Base-by-base conservation (phyloP, 73 alveolate species). In the Paramecium bursaria region DNA sequence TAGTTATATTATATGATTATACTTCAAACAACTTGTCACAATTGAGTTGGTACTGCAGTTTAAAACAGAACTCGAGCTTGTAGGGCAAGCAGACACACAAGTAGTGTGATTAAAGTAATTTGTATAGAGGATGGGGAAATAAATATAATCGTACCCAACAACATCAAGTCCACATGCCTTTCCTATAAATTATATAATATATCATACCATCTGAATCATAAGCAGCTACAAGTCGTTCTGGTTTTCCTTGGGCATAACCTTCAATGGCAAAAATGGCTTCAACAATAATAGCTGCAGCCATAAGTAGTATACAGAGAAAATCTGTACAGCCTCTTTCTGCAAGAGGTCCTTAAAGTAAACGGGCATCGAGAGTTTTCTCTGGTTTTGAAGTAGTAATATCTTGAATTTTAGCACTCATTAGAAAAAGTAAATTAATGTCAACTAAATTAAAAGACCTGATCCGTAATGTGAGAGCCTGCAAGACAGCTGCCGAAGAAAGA, bases 401-500 rank as follows among this genome's bases (percentile, higher is more conserved):
- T 7, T 11, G 6, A n/a, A n/a, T n/a, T n/a, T n/a, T n/a, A n/a
- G n/a, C n/a, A n/a, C n/a, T n/a, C n/a, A n/a, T n/a, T n/a, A 53
- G 30, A n/a, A 53, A 27, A 47, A 53, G 74, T 21, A 76, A 82
- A 52, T 82, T 76, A 54, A 60, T 73, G 85, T 87, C 92, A 19
- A 75, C 85, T 26, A 93, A 96, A 74, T 96, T 98, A 23, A 91
- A 99, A 52, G 99, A 97, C 87, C 90, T 98, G 90, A 97, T 98
- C 75, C 95, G 96, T 86, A 94, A 95, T 90, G 93, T 98, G 49
- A 88, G 99, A 73, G 95, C 98, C 21, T 98, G 99, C 94, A 98
- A 97, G 93, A 97, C 99, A 3, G 98, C 99, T 21, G 99, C 98
- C 21, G 99, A 98, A 60, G 95, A 92, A 29, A 85, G 87, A 73